Conservation (phyloP, 495 filamentous ascomycete genomes). For the Neurospora hispaniola region DNA sequence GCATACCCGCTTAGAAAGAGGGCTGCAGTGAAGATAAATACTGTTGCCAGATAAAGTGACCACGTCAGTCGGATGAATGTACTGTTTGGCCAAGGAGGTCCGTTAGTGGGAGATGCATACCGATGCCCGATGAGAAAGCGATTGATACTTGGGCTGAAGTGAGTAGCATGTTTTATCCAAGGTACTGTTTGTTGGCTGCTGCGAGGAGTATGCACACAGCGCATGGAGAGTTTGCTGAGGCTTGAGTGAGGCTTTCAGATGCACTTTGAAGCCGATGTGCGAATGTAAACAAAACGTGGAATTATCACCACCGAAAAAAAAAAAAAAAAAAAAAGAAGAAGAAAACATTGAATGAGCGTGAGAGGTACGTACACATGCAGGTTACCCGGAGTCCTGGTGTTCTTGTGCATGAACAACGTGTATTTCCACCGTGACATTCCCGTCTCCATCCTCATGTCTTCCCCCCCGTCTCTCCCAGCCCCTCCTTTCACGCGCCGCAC, state of each 20-base stretch:
- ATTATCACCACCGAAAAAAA: background rate
- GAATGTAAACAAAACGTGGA: background rate
- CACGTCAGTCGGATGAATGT: background rate
- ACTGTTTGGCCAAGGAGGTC: background rate
- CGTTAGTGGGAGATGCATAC: conserved; percentile 23
- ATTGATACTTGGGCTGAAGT: conserved; percentile 44
- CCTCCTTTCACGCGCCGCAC: background rate
- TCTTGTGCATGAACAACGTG: background rate
- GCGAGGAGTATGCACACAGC: background rate
- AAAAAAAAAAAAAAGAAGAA: background rate
- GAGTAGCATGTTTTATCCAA: conserved; percentile 30
- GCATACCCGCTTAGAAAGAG: conserved; percentile 43
- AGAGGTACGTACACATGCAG: background rate
- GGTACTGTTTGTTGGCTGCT: background rate
- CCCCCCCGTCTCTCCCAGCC: background rate
- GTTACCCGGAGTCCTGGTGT: background rate
- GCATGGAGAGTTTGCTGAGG: background rate
- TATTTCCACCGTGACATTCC: background rate
- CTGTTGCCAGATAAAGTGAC: conserved; percentile 11
- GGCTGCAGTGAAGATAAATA: conserved; percentile 39
- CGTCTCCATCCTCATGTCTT: background rate
- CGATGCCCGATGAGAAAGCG: conserved; percentile 35
- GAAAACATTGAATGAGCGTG: background rate
- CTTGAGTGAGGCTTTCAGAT: background rate
- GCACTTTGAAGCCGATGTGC: background rate